A percentile compares a stretch with the other conserved stretches of the same genome.
Evolutionary conservation across 305 asterid genomes (phyloP).

Genomic region (Solanum chacoense): DNA sequence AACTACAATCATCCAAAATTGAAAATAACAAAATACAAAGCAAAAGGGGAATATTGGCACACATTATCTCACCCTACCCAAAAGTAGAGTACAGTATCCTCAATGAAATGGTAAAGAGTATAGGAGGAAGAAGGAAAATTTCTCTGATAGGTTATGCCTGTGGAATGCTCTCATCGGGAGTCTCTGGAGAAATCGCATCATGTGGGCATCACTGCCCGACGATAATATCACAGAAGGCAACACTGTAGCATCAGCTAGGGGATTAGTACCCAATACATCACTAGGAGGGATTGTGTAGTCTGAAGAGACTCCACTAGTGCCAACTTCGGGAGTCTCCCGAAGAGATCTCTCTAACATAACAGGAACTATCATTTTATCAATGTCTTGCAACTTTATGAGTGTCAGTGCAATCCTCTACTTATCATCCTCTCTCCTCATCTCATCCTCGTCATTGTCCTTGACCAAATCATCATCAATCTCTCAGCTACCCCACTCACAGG

Average conservation of each 20-base stretch:
- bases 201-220: not conserved
- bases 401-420: not conserved
- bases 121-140: not conserved
- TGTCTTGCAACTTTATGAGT: not conserved
- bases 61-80: not conserved
- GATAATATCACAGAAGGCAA: not conserved
- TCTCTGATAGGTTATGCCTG: not conserved
- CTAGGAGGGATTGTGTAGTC: not conserved
- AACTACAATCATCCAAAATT: not conserved
- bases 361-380: not conserved
- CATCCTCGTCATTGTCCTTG: not conserved
- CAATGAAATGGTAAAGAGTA: not conserved
- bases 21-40: not conserved
- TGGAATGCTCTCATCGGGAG: not conserved
- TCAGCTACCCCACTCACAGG: not conserved
- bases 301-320: not conserved
- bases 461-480: not conserved
- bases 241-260: not conserved
- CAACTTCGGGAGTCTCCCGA: not conserved
- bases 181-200: not conserved
- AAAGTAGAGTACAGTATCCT: not conserved
- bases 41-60: not conserved
- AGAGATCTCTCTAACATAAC: not conserved
- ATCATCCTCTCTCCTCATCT: not conserved
- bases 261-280: not conserved